Evolutionary conservation across 2,329 filamentous ascomycete species (phyloP).

Genomic region (Beauveria medogensis): DNA sequence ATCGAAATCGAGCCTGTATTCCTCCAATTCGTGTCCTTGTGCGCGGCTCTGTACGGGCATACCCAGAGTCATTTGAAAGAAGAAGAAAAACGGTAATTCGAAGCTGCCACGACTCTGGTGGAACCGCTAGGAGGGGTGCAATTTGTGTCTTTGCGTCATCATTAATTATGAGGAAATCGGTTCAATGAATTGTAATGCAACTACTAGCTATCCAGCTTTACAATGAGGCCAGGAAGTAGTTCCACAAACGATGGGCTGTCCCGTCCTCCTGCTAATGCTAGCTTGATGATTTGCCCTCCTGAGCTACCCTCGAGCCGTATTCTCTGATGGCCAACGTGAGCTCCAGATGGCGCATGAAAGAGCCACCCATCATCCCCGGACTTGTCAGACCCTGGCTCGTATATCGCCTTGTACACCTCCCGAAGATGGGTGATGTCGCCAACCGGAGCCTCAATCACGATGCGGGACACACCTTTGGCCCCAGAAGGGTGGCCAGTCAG

Average conservation of each 20-base stretch:
- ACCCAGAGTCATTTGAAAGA: too few relatives aligned
- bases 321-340: conserved; percentile 8
- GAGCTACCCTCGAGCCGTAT: background rate
- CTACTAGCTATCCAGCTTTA: conserved; percentile 12
- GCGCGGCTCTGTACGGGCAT: too few relatives aligned
- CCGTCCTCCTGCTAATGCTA: conserved; percentile 12
- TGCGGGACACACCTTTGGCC: conserved; percentile 39
- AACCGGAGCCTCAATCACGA: conserved; percentile 30
- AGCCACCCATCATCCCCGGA: conserved; percentile 1
- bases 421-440: conserved; percentile 15
- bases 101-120: too few relatives aligned
- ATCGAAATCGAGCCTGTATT: too few relatives aligned
- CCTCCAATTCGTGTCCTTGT: too few relatives aligned
- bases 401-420: conserved; percentile 22
- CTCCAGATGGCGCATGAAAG: conserved; percentile 13
- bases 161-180: too few relatives aligned
- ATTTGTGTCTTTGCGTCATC: too few relatives aligned
- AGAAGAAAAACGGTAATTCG: too few relatives aligned
- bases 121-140: too few relatives aligned
- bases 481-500: conserved; percentile 40
- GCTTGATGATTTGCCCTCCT: conserved; percentile 7
- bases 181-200: too few relatives aligned
- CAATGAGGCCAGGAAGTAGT: conserved; percentile 14
- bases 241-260: conserved; percentile 15
- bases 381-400: conserved; percentile 3